A percentile compares a stretch with the other conserved stretches of the same genome.
These are phyloP conservation scores for Cyclostephanos tholiformis DNA, from an alignment of 108 stramenopile species.

Conservation along the genomic window DNA sequence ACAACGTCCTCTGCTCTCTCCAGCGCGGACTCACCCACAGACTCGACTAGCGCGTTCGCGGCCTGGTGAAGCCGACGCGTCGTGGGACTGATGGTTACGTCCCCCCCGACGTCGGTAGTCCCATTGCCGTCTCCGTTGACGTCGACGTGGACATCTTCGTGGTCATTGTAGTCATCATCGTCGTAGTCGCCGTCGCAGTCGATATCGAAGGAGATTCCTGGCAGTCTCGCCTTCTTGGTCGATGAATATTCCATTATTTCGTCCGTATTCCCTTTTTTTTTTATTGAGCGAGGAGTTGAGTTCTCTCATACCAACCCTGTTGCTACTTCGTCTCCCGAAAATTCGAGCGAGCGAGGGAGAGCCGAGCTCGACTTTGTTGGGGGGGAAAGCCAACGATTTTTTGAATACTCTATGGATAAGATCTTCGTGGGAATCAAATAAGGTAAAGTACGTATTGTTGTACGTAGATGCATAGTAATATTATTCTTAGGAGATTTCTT, in stretches of 20 bases:
- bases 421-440: no score
- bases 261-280: background rate
- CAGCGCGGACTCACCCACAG: background rate
- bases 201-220: constrained; percentile 6
- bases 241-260: constrained; percentile 10
- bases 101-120: background rate
- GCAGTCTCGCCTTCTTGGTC: constrained; percentile 1
- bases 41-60: background rate
- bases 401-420: no score
- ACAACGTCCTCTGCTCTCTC: background rate
- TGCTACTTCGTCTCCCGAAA: no score
- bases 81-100: background rate
- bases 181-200: background rate
- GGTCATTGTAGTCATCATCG: background rate
- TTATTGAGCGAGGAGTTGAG: no score
- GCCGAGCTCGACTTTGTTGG: no score
- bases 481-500: no score
- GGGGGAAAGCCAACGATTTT: no score
- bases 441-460: no score
- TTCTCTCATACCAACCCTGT: no score
- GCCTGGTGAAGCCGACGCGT: background rate
- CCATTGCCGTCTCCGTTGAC: background rate
- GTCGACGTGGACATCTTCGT: background rate
- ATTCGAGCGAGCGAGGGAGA: no score
- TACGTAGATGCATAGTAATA: no score